These are phyloP conservation scores for Gastrolobium villosum DNA, from an alignment of 306 rosid genomes.

Conservation along the genomic window DNA sequence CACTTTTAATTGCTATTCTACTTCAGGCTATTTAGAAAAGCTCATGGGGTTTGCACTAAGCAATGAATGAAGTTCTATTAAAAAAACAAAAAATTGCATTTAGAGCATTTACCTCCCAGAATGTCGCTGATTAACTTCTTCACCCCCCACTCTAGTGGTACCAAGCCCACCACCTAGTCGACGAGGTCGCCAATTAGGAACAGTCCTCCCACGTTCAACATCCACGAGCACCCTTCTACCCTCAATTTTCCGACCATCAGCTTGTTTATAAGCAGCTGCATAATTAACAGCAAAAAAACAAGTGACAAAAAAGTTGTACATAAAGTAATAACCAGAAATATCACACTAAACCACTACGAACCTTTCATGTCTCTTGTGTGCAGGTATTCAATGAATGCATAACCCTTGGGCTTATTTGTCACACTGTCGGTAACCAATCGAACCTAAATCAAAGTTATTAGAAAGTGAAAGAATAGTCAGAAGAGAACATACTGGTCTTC, in stretches of 20 bases:
- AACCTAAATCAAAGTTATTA: slow-evolving; percentile 62
- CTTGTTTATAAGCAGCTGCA: slow-evolving; percentile 99
- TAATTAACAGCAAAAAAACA: slow-evolving; percentile 12
- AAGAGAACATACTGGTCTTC: slow-evolving; percentile 39
- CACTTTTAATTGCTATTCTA: neutral
- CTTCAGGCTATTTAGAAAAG: neutral
- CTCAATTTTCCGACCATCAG: slow-evolving; percentile 98
- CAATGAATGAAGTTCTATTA: slow-evolving; percentile 1
- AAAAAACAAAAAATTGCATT: slow-evolving; percentile 18
- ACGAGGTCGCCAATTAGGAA: slow-evolving; percentile 99
- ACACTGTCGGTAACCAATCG: slow-evolving; percentile 78
- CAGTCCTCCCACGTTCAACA: slow-evolving; percentile 99
- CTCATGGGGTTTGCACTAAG: neutral
- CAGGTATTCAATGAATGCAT: slow-evolving; percentile 92
- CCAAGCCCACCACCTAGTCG: slow-evolving; percentile 99
- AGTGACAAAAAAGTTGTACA: slow-evolving; percentile 22
- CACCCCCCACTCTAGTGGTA: slow-evolving; percentile 96
- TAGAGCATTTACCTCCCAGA: slow-evolving; percentile 78
- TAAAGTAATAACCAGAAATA: slow-evolving; percentile 22
- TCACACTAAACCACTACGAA: slow-evolving; percentile 40
- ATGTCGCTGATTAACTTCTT: slow-evolving; percentile 83
- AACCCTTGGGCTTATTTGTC: slow-evolving; percentile 91
- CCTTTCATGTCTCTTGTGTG: slow-evolving; percentile 99
- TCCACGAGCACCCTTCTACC: slow-evolving; percentile 98
- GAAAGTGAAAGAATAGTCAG: slow-evolving; percentile 47